These are phyloP conservation scores for Cinnamomum chago DNA, from an alignment of 164 flowering plant genomes.

Conservation along the genomic window DNA sequence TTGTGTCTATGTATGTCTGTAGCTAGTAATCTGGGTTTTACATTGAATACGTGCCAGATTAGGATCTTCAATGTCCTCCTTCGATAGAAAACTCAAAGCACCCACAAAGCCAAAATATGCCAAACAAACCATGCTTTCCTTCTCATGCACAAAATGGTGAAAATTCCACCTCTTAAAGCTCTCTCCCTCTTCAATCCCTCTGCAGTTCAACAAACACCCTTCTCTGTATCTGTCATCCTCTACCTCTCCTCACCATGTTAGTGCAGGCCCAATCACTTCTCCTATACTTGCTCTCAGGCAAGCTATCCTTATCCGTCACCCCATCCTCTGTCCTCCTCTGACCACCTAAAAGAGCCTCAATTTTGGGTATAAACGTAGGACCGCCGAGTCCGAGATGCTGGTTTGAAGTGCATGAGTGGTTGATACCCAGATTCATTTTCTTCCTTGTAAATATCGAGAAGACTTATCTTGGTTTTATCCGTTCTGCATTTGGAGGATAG, in stretches of 20 bases:
- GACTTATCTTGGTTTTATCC: background rate
- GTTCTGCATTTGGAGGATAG: background rate
- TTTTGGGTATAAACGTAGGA: background rate
- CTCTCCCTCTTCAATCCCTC: constrained; percentile 45
- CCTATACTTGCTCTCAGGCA: constrained; percentile 34
- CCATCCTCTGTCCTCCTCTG: constrained; percentile 33
- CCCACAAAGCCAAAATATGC: background rate
- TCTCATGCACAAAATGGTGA: constrained; percentile 45
- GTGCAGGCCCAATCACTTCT: constrained; percentile 43
- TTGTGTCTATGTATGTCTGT: too few species aligned
- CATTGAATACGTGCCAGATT: too few species aligned
- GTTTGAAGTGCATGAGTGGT: too few species aligned
- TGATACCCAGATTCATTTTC: too few species aligned
- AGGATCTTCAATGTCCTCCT: too few species aligned
- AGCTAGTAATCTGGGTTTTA: too few species aligned
- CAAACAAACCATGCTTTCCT: constrained; percentile 3
- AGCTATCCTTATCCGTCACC: constrained; percentile 27
- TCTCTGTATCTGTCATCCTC: constrained; percentile 34
- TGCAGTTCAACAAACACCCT: constrained; percentile 28
- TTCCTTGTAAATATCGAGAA: too few species aligned
- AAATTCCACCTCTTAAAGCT: constrained; percentile 53
- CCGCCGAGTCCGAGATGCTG: too few species aligned
- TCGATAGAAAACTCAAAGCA: background rate
- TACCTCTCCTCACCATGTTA: constrained; percentile 37
- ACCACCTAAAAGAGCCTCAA: constrained; percentile 14